These are phyloP conservation scores for Amanita pseudoporphyria DNA, from an alignment of 768 basidiomycete genomes.

Conservation along the genomic window DNA sequence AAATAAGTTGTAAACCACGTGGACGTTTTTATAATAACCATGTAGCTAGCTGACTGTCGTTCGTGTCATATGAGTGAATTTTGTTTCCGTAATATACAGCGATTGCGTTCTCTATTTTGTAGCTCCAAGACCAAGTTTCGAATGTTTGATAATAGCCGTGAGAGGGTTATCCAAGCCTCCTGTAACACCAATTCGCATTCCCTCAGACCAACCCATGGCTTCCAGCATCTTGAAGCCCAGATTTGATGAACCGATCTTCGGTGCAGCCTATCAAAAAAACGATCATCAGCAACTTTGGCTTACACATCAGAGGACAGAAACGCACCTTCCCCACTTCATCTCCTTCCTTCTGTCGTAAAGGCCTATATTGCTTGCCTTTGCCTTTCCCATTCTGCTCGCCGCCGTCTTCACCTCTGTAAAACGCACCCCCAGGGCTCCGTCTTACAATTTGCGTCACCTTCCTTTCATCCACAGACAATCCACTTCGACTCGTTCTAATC, in stretches of 20 bases:
- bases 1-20: too few species aligned
- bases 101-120: conserved; percentile 14
- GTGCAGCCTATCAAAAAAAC: conserved; percentile 49
- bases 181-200: conserved; percentile 59
- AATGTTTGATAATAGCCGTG: conserved; percentile 77
- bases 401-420: conserved; percentile 17
- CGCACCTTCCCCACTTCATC: conserved; percentile 79
- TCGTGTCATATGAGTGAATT: too few species aligned
- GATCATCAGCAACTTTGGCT: conserved; percentile 3
- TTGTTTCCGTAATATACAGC: not conserved
- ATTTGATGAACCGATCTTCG: conserved; percentile 72
- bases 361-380: conserved; percentile 15
- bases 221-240: conserved; percentile 83
- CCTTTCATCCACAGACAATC: conserved; percentile 43
- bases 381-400: conserved; percentile 15
- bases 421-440: conserved; percentile 26
- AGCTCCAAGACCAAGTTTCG: conserved; percentile 81
- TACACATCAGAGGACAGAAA: conserved; percentile 3
- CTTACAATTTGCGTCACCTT: conserved; percentile 42
- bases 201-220: conserved; percentile 89
- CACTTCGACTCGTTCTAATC: conserved; percentile 53
- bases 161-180: conserved; percentile 69
- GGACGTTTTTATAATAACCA: too few species aligned
- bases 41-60: too few species aligned
- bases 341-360: conserved; percentile 59